Conservation (phyloP, 306 rosid species). For the Corylus americana region DNA sequence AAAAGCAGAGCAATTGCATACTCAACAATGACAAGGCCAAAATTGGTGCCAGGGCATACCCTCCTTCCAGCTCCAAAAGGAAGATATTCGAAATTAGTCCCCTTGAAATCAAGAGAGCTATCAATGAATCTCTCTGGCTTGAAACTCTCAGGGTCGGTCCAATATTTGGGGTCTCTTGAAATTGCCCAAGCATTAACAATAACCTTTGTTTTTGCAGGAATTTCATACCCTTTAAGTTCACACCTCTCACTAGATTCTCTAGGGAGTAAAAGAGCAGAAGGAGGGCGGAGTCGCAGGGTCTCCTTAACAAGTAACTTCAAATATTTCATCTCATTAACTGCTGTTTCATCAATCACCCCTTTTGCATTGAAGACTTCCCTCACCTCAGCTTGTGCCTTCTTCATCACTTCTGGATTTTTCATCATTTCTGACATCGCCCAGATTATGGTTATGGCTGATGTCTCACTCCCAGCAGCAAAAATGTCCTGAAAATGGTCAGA, state of each 20-base stretch:
- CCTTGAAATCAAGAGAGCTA: conserved; percentile 21
- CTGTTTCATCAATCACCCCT: background rate
- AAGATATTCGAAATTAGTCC: conserved; percentile 11
- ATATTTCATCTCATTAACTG: conserved; percentile 12
- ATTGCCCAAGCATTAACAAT: conserved; percentile 6
- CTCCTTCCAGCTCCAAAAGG: conserved; percentile 44
- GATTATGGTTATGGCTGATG: conserved; percentile 31
- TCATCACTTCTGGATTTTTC: conserved; percentile 15
- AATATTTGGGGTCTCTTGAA: conserved; percentile 9
- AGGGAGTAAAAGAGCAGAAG: conserved; percentile 15
- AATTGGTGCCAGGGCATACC: conserved; percentile 32
- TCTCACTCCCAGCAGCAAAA: conserved; percentile 37
- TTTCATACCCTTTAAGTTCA: conserved; percentile 11
- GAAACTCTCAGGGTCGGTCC: conserved; percentile 5
- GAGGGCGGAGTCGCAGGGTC: conserved; percentile 13
- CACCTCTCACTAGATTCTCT: conserved; percentile 20
- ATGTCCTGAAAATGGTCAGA: conserved; percentile 13
- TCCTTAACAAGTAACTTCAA: conserved; percentile 4
- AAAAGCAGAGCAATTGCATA: conserved; percentile 25
- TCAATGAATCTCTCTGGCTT: background rate
- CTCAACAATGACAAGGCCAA: conserved; percentile 12
- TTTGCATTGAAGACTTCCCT: background rate
- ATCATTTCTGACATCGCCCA: conserved; percentile 45
- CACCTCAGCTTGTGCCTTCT: conserved; percentile 14
- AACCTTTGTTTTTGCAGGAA: background rate